Conservation (phyloP, 306 rosid species). For the Benincasa hispida region DNA sequence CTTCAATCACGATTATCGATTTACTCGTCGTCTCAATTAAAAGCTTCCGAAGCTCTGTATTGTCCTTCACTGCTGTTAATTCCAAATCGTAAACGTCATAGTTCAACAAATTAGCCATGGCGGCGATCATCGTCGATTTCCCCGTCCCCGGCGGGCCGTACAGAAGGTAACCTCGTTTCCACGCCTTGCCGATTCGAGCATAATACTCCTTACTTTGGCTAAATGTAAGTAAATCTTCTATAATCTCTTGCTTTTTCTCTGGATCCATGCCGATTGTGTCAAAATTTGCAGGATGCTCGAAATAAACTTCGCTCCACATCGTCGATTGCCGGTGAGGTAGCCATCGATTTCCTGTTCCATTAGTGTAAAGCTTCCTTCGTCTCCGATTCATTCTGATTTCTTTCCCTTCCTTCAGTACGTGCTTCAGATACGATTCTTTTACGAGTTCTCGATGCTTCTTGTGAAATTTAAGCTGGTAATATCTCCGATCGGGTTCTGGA, state of each 20-base stretch:
- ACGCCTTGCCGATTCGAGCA: background rate
- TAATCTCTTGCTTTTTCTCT: background rate
- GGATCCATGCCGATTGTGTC: constrained; percentile 1
- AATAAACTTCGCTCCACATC: background rate
- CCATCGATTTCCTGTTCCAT: background rate
- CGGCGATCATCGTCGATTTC: constrained; percentile 2
- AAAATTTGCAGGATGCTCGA: constrained; percentile 1
- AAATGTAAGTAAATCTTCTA: constrained; percentile 2
- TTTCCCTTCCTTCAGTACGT: background rate
- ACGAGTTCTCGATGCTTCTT: background rate
- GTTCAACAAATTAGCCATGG: background rate
- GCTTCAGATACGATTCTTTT: background rate
- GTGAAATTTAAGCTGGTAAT: background rate
- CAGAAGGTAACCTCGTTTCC: constrained; percentile 10
- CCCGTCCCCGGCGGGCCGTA: constrained; percentile 8
- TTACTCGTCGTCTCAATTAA: background rate
- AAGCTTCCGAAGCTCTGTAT: background rate
- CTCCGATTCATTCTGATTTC: background rate
- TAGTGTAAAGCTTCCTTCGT: constrained; percentile 2
- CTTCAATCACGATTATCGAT: constrained; percentile 4
- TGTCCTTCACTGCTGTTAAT: constrained; percentile 5
- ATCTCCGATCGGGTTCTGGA: background rate
- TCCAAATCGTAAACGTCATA: constrained; percentile 6
- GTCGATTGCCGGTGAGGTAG: background rate
- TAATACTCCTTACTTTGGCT: background rate